Conservation (phyloP, 768 basidiomycete genomes). For the Lactarius vividus region DNA sequence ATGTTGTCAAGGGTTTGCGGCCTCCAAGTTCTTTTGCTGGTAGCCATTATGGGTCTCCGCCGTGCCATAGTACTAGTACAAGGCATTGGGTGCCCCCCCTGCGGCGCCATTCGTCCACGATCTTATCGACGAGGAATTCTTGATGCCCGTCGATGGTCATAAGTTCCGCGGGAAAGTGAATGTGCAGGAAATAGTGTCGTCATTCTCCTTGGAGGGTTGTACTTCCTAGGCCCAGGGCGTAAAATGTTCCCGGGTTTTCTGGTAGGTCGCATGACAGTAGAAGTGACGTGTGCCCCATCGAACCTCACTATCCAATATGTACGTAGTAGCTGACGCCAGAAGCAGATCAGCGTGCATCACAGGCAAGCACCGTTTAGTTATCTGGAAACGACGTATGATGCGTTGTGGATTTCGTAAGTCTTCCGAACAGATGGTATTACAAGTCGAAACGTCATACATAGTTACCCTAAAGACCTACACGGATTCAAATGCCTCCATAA, state of each 20-base stretch:
- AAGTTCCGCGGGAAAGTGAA: neutral
- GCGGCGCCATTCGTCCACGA: neutral
- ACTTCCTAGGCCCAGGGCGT: neutral
- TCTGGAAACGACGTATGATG: neutral
- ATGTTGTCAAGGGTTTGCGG: neutral
- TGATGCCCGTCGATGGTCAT: neutral
- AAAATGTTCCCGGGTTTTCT: neutral
- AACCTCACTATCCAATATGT: neutral
- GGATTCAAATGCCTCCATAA: no score
- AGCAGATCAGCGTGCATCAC: neutral
- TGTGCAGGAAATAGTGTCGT: neutral
- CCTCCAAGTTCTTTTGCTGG: neutral
- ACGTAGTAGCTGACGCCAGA: neutral
- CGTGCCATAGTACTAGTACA: neutral
- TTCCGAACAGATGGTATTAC: neutral
- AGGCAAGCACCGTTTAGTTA: neutral
- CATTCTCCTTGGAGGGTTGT: neutral
- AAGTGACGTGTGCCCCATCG: neutral
- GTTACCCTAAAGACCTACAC: neutral
- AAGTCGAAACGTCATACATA: neutral
- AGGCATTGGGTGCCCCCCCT: neutral
- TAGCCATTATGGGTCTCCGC: neutral
- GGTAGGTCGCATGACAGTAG: neutral
- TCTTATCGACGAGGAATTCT: neutral
- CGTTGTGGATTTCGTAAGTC: neutral